Evolutionary conservation across 177 flowering plant genomes (phyloP), one percentile per base, ranked within the genome.

Genomic region (Tripterygium wilfordii): DNA sequence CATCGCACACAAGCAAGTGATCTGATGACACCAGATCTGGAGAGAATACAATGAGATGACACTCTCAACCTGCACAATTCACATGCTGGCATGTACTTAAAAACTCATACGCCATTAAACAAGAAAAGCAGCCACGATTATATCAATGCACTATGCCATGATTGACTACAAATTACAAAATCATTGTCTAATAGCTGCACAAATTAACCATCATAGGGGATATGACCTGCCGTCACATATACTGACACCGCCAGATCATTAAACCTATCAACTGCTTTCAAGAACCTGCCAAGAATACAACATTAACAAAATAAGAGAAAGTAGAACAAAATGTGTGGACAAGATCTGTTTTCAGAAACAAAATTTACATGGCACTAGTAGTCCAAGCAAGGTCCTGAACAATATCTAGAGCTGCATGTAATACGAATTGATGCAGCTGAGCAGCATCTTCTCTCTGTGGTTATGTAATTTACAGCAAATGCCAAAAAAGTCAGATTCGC

Each of bases 311-410:
- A 23, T 30, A 28, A 31, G 20, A 13, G 29, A 48, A 37, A 41
- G 23, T 17, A 33, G 8, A 51, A 18, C 26, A n/a, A n/a, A n/a
- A n/a, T 25, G 14, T 22, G 23, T 29, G 18, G 38, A 5, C 23
- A 7, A 12, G 8, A 10, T 10, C n/a, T 24, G 24, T 14, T 16
- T 21, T n/a, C 23, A 41, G 18, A 24, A 6, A n/a, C n/a, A n/a
- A n/a, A 54, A 42, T 85, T 72, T 61, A 89, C 96, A 89, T 89
- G 30, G 96, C 96, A 74, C 96, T 86, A 0, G 99, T 89, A 42
- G 95, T 84, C 99, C 99, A 92, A 27, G 99, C 96, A 50, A 82
- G 79, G 64, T 89, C 99, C 65, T 92, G 96, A 61, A 86, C 99
- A 63, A 92, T 72, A 72, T 92, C 99, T 63, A 89, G 68, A 24